These are phyloP conservation scores for Sordaria brevicollis DNA, from an alignment of 495 filamentous ascomycete genomes.

Conservation along the genomic window DNA sequence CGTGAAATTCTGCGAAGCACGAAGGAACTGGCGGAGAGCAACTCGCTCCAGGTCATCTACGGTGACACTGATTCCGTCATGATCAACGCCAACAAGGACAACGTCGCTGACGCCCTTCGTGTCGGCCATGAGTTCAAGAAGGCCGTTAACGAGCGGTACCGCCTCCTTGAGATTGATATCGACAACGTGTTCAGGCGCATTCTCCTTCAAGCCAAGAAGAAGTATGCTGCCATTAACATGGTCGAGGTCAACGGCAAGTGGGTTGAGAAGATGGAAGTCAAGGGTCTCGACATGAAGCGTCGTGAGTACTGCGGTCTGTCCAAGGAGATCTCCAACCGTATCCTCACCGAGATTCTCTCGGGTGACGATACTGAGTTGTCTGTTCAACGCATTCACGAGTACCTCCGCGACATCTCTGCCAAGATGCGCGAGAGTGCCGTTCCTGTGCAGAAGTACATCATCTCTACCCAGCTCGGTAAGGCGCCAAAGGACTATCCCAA, in stretches of 20 bases:
- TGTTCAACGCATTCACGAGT: conserved; percentile 82
- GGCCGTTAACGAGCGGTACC: conserved; percentile 79
- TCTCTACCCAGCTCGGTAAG: conserved; percentile 95
- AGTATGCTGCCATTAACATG: conserved; percentile 95
- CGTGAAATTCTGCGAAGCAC: conserved; percentile 95
- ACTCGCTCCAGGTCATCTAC: conserved; percentile 85
- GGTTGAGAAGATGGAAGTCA: conserved; percentile 91
- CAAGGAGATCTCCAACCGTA: conserved; percentile 77
- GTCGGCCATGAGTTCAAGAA: conserved; percentile 63
- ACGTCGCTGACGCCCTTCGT: conserved; percentile 79
- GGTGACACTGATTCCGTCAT: conserved; percentile 99
- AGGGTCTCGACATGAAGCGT: conserved; percentile 94
- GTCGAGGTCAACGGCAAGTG: conserved; percentile 82
- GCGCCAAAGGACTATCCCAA: conserved; percentile 88
- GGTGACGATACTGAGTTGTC: conserved; percentile 87
- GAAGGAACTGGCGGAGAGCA: conserved; percentile 86
- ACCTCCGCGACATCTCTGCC: conserved; percentile 70
- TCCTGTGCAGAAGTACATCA: conserved; percentile 31
- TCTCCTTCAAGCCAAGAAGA: conserved; percentile 95
- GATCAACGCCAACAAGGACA: conserved; percentile 97
- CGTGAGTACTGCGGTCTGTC: conserved; percentile 92
- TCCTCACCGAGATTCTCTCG: conserved; percentile 85
- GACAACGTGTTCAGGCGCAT: conserved; percentile 95
- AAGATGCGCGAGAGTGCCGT: conserved; percentile 51
- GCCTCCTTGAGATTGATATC: conserved; percentile 89